Evolutionary conservation across 192 early-diverging fungal species (phyloP).

Genomic region (Rhizophagus prolifer): DNA sequence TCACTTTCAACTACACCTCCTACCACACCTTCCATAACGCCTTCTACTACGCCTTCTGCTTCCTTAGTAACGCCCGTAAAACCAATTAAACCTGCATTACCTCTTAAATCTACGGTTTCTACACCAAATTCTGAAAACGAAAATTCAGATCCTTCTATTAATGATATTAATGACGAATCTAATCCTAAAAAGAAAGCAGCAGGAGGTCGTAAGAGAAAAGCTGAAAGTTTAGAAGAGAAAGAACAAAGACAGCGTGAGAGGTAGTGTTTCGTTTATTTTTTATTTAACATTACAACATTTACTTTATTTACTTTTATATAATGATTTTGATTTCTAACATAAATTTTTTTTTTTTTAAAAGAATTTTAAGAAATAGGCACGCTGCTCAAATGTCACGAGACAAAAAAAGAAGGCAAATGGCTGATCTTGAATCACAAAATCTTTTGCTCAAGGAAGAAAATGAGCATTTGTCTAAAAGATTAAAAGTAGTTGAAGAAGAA

Average conservation of each 20-base stretch:
- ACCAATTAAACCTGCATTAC: not conserved
- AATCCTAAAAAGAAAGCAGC: conserved; percentile 10
- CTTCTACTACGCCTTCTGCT: not conserved
- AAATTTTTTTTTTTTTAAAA: not conserved
- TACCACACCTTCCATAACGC: too few species aligned
- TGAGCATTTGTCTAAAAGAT: conserved; percentile 43
- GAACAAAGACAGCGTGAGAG: conserved; percentile 7
- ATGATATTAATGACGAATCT: not conserved
- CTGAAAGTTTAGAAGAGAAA: conserved; percentile 30
- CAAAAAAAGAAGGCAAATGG: conserved; percentile 67
- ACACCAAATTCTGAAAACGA: not conserved
- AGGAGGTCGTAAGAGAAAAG: conserved; percentile 26
- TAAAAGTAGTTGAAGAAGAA: conserved; percentile 55
- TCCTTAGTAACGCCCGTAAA: not conserved
- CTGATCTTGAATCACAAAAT: conserved; percentile 54
- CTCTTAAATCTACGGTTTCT: not conserved
- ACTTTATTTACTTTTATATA: not conserved
- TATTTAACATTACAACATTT: too few species aligned
- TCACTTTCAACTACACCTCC: not conserved
- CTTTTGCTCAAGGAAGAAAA: conserved; percentile 51
- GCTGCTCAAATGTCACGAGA: conserved; percentile 79
- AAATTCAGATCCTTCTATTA: not conserved
- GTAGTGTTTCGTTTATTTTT: not conserved
- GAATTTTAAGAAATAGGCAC: conserved; percentile 67
- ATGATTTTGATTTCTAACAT: not conserved